Percentiles rank a stretch among this genome's conserved stretches.
These are phyloP conservation scores for Tephrocybe sp. DNA, from an alignment of 768 basidiomycete species.

Conservation along the genomic window DNA sequence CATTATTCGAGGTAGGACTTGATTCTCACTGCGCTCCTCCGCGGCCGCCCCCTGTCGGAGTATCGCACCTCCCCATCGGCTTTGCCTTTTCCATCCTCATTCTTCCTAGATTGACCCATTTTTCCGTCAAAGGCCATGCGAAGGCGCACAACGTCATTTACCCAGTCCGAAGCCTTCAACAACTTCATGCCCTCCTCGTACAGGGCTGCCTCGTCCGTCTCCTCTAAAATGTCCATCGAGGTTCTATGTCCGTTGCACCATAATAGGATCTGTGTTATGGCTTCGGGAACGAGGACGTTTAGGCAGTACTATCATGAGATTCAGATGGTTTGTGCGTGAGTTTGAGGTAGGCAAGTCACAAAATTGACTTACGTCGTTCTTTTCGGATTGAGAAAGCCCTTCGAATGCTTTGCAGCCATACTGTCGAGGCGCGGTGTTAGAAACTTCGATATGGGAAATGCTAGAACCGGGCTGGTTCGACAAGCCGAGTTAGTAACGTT, in stretches of 20 bases:
- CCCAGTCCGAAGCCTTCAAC: conserved; percentile 63
- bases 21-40: conserved; percentile 20
- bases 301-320: conserved; percentile 55
- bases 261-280: conserved; percentile 67
- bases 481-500: too few relatives aligned
- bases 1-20: conserved; percentile 25
- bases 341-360: not conserved
- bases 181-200: conserved; percentile 47
- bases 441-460: not conserved
- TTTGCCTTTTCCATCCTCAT: conserved; percentile 3
- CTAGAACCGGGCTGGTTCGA: too few relatives aligned
- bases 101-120: conserved; percentile 18
- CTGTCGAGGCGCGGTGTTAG: conserved; percentile 19
- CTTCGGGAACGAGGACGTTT: conserved; percentile 69
- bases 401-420: conserved; percentile 43
- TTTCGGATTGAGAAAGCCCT: conserved; percentile 41
- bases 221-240: conserved; percentile 44
- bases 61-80: conserved; percentile 3
- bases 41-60: conserved; percentile 21
- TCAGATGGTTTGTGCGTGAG: too few relatives aligned
- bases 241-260: conserved; percentile 66
- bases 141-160: conserved; percentile 56
- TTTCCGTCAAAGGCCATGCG: conserved; percentile 29
- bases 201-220: conserved; percentile 53
- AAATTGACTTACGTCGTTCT: conserved; percentile 44